Evolutionary conservation across 1,139 yeast species (phyloP).

Genomic region (Zygosaccharomyces pseudobailii): DNA sequence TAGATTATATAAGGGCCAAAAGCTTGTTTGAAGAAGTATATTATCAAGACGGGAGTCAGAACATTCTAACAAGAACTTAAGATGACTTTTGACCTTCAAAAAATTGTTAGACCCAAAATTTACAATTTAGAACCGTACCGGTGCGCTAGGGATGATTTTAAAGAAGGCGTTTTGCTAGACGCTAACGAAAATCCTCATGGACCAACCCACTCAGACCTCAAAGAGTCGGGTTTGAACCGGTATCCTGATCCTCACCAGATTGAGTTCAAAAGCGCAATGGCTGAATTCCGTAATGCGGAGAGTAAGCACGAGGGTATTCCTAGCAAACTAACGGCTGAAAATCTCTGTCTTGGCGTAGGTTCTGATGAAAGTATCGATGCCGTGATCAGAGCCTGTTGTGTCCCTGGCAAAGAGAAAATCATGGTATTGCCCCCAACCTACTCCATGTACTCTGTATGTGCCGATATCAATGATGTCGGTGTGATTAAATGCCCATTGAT

Average conservation of each 20-base stretch:
- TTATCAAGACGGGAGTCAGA: not conserved
- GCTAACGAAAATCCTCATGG: conserved; percentile 97
- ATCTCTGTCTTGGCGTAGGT: conserved; percentile 91
- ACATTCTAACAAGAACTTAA: not conserved
- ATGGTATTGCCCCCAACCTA: conserved; percentile 92
- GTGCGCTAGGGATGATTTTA: conserved; percentile 93
- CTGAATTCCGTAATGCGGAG: conserved; percentile 64
- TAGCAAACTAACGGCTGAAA: conserved; percentile 49
- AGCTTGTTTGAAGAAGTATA: not conserved
- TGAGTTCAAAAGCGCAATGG: conserved; percentile 68
- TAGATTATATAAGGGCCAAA: not conserved
- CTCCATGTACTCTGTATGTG: conserved; percentile 93
- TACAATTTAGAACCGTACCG: conserved; percentile 79
- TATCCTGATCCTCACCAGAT: conserved; percentile 96
- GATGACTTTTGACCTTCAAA: conserved; percentile 28
- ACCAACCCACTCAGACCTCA: conserved; percentile 52
- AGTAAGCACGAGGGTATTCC: conserved; percentile 24
- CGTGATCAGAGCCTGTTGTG: conserved; percentile 76
- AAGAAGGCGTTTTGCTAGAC: conserved; percentile 79
- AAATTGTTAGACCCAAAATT: conserved; percentile 77
- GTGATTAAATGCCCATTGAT: conserved; percentile 64
- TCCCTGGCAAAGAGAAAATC: conserved; percentile 77
- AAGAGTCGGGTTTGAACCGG: conserved; percentile 65
- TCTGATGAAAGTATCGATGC: conserved; percentile 95
- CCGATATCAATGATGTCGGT: conserved; percentile 80